A percentile compares a stretch with the other conserved stretches of the same genome.
phyloP scores from a whole-genome alignment of 2,329 filamentous ascomycete genomes.

The Endothia cerciana region DNA sequence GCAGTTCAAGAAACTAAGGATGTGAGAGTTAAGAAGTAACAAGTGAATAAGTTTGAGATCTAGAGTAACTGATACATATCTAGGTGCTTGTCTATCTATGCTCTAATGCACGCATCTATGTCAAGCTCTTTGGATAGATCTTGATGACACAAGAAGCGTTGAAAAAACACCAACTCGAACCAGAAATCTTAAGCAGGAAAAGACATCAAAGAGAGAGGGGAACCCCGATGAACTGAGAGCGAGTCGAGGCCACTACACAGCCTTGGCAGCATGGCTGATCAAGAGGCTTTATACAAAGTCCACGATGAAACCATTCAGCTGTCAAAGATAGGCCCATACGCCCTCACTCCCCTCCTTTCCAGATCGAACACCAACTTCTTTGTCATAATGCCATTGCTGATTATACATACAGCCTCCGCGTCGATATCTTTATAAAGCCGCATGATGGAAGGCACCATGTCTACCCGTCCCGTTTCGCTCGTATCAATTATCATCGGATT shows the following conservation, averaged over 20 bases:
- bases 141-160: background rate
- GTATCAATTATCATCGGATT: slow-evolving; percentile 41
- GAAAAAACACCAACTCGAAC: background rate
- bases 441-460: slow-evolving; percentile 37
- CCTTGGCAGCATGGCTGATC: background rate
- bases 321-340: slow-evolving; percentile 44
- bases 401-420: slow-evolving; percentile 41
- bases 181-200: background rate
- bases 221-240: background rate
- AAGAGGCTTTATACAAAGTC: background rate
- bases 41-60: too few species aligned
- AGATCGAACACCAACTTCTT: slow-evolving; percentile 38
- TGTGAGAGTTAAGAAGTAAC: too few species aligned
- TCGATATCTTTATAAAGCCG: slow-evolving; percentile 34
- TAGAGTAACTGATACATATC: background rate
- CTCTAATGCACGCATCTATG: background rate
- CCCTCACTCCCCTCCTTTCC: slow-evolving; percentile 39
- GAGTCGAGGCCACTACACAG: background rate
- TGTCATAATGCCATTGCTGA: slow-evolving; percentile 41
- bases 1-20: too few species aligned
- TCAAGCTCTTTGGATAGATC: background rate
- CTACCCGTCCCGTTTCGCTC: slow-evolving; percentile 35
- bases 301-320: slow-evolving; percentile 27
- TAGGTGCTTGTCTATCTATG: background rate
- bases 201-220: background rate